Evolutionary conservation across 2,329 filamentous ascomycete species (phyloP).

Genomic region (Tolypocladium sp.): DNA sequence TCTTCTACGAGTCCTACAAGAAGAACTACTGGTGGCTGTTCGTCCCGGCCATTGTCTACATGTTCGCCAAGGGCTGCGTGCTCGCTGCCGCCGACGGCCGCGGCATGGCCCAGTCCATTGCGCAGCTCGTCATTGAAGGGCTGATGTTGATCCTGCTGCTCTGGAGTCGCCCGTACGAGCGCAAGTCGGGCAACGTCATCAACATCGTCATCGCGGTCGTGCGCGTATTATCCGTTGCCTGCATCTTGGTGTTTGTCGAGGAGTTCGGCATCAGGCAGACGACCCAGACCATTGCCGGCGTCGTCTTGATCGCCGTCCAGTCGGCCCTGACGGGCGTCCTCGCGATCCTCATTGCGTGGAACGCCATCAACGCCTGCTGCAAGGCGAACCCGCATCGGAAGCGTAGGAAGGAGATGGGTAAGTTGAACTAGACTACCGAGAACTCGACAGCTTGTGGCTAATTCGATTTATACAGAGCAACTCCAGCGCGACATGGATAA

Average conservation of each 20-base stretch:
- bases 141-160: slow-evolving; percentile 71
- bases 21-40: slow-evolving; percentile 97
- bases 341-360: slow-evolving; percentile 81
- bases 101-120: slow-evolving; percentile 70
- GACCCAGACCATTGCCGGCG: slow-evolving; percentile 86
- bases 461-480: slow-evolving; percentile 51
- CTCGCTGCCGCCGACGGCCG: slow-evolving; percentile 80
- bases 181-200: slow-evolving; percentile 82
- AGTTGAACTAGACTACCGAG: slow-evolving; percentile 22
- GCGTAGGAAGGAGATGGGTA: slow-evolving; percentile 83
- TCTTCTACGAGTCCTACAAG: slow-evolving; percentile 96
- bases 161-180: slow-evolving; percentile 80
- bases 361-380: slow-evolving; percentile 74
- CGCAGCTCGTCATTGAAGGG: slow-evolving; percentile 72
- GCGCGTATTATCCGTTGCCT: slow-evolving; percentile 77
- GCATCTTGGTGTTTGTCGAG: slow-evolving; percentile 88
- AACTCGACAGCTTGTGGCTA: background rate
- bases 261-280: slow-evolving; percentile 84
- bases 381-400: slow-evolving; percentile 85
- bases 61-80: slow-evolving; percentile 79
- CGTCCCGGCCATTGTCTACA: slow-evolving; percentile 79
- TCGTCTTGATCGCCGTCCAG: slow-evolving; percentile 91
- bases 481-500: slow-evolving; percentile 67
- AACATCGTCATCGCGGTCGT: slow-evolving; percentile 88
- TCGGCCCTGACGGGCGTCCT: slow-evolving; percentile 72